Evolutionary conservation across 1,284 basidiomycete species (phyloP).

Genomic region (Irpex sp.): DNA sequence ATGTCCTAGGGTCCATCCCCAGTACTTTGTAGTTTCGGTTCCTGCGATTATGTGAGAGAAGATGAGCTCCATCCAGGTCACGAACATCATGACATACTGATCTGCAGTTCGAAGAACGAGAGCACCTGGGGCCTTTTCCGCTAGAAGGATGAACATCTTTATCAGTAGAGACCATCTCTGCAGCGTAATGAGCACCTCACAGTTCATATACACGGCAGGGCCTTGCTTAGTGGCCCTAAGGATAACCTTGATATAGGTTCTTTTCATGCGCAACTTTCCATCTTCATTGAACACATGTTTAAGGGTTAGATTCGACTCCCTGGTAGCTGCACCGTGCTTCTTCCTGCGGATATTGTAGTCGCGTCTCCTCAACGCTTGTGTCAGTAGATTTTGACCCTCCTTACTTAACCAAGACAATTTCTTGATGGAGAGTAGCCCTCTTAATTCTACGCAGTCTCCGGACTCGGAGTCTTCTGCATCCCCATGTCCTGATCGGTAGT

Average conservation of each 20-base stretch:
- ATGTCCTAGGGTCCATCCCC: too few species aligned
- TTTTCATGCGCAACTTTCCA: slow-evolving; percentile 19
- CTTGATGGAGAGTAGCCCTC: not conserved
- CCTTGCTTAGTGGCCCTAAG: slow-evolving; percentile 38
- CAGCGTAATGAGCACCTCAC: slow-evolving; percentile 26
- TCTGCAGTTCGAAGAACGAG: slow-evolving; percentile 5
- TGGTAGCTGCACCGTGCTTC: not conserved
- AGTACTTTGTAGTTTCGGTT: too few species aligned
- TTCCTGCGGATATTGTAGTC: not conserved
- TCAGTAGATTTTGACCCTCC: not conserved
- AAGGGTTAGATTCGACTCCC: slow-evolving; percentile 27
- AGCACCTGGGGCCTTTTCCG: not conserved
- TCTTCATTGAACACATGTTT: slow-evolving; percentile 22
- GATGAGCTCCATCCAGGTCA: too few species aligned
- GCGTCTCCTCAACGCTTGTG: not conserved
- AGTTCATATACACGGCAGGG: slow-evolving; percentile 36
- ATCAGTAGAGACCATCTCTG: not conserved
- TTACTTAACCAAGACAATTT: slow-evolving; percentile 1
- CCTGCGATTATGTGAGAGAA: too few species aligned
- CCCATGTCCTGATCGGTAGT: too few species aligned
- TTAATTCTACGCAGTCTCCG: not conserved
- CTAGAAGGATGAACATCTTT: not conserved
- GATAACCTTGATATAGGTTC: slow-evolving; percentile 27
- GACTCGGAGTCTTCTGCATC: too few species aligned
- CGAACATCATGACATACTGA: too few species aligned